Evolutionary conservation across 768 basidiomycete genomes (phyloP).

Genomic region (Strobilomyces echinocephalus): DNA sequence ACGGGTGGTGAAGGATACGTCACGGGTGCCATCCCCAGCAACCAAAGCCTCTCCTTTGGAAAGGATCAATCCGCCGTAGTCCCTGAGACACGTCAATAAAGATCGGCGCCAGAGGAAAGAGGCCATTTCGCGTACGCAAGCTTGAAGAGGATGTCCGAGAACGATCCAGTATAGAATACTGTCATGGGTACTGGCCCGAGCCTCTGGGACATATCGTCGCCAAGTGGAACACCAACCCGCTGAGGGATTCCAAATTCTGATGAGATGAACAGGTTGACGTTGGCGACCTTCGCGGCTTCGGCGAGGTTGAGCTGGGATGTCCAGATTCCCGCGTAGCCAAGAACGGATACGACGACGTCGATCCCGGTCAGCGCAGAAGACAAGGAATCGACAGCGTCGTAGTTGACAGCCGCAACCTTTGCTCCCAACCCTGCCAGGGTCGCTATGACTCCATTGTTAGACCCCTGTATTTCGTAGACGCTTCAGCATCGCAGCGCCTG

Average conservation of each 20-base stretch:
- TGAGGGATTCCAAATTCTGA: background rate
- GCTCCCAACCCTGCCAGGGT: background rate
- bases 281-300: constrained; percentile 1
- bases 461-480: background rate
- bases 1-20: background rate
- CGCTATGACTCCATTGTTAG: background rate
- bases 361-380: background rate
- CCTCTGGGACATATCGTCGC: background rate
- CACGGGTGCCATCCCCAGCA: background rate
- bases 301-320: background rate
- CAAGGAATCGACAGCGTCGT: background rate
- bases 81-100: background rate
- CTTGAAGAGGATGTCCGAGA: constrained; percentile 2
- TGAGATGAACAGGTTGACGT: background rate
- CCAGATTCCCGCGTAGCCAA: background rate
- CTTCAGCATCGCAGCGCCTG: background rate
- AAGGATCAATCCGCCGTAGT: constrained; percentile 1
- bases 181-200: background rate
- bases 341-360: background rate
- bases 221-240: background rate
- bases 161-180: background rate
- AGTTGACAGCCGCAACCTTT: background rate
- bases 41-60: constrained; percentile 1
- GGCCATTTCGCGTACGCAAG: background rate
- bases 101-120: background rate